Percentiles rank a stretch among this genome's conserved stretches.
Evolutionary conservation across 2,329 filamentous ascomycete species (phyloP).

Genomic region (Aspergillus luchuensis): DNA sequence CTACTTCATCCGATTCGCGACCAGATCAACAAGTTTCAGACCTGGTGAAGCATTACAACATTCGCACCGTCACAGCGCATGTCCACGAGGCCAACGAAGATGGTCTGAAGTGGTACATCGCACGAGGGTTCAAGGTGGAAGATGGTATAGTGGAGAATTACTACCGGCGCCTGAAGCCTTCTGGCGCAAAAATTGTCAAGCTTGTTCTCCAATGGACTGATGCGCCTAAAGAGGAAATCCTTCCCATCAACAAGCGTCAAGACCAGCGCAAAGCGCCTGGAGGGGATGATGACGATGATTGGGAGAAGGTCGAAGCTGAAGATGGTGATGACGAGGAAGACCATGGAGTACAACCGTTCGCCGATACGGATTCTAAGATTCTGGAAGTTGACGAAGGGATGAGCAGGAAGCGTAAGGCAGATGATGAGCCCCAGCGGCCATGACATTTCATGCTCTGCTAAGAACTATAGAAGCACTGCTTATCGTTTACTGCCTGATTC

Average conservation of each 20-base stretch:
- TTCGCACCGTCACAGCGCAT: conserved; percentile 60
- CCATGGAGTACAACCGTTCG: conserved; percentile 34
- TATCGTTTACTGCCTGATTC: not conserved
- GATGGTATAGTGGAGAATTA: conserved; percentile 57
- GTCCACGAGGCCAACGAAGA: conserved; percentile 66
- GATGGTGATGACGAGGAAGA: conserved; percentile 37
- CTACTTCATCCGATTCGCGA: conserved; percentile 12
- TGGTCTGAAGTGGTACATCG: conserved; percentile 61
- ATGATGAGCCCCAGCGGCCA: conserved; percentile 28
- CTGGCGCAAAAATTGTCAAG: conserved; percentile 56
- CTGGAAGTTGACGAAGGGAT: conserved; percentile 28
- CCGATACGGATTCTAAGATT: conserved; percentile 39
- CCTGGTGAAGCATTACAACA: conserved; percentile 52
- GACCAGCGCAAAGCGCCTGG: not conserved
- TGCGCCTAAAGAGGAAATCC: conserved; percentile 18
- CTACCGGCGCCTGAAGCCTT: conserved; percentile 60
- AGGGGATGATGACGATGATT: conserved; percentile 41
- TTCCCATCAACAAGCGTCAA: not conserved
- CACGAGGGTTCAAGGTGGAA: conserved; percentile 57
- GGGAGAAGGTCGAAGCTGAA: conserved; percentile 45
- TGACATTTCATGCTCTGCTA: conserved; percentile 12
- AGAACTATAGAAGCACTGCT: not conserved
- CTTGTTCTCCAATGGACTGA: conserved; percentile 37
- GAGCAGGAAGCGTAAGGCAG: conserved; percentile 34
- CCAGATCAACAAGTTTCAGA: conserved; percentile 31